These are phyloP conservation scores for Pelargonium cotyledonis DNA, from an alignment of 441 rosid species.

Conservation along the genomic window DNA sequence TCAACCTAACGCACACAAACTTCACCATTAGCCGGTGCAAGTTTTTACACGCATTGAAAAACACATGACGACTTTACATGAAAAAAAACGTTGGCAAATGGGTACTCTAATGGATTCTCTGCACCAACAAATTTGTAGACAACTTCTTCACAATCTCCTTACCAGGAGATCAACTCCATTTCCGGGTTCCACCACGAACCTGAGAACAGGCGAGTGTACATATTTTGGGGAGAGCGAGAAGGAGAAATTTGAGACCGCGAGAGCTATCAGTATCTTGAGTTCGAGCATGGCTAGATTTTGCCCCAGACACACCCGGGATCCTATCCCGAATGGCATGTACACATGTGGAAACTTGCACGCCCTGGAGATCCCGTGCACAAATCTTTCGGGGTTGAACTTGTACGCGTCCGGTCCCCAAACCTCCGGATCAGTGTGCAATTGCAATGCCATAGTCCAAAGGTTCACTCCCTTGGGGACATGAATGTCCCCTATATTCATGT, in stretches of 20 bases:
- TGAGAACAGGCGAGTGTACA: conserved; percentile 44
- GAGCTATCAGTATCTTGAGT: conserved; percentile 47
- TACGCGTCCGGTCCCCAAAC: conserved; percentile 61
- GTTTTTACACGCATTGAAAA: too few relatives aligned
- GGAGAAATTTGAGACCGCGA: conserved; percentile 42
- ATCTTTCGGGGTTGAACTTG: conserved; percentile 49
- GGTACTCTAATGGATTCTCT: too few relatives aligned
- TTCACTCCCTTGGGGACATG: conserved; percentile 48
- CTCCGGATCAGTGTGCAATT: conserved; percentile 53
- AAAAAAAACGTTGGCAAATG: too few relatives aligned
- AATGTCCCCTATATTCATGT: conserved; percentile 43
- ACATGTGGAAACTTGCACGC: conserved; percentile 54
- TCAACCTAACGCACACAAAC: too few relatives aligned
- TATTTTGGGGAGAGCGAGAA: conserved; percentile 51
- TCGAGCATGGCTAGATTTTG: conserved; percentile 65
- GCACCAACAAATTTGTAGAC: neutral
- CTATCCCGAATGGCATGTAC: conserved; percentile 61
- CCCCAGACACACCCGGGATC: conserved; percentile 58
- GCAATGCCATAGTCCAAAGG: conserved; percentile 43
- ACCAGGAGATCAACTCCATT: conserved; percentile 43
- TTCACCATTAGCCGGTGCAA: too few relatives aligned
- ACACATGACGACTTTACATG: too few relatives aligned
- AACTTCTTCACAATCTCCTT: conserved; percentile 20
- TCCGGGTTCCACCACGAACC: conserved; percentile 55
- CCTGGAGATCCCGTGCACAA: conserved; percentile 50